Conservation (phyloP, 2,329 filamentous ascomycete species). For the Coniochaeta pulveracea region DNA sequence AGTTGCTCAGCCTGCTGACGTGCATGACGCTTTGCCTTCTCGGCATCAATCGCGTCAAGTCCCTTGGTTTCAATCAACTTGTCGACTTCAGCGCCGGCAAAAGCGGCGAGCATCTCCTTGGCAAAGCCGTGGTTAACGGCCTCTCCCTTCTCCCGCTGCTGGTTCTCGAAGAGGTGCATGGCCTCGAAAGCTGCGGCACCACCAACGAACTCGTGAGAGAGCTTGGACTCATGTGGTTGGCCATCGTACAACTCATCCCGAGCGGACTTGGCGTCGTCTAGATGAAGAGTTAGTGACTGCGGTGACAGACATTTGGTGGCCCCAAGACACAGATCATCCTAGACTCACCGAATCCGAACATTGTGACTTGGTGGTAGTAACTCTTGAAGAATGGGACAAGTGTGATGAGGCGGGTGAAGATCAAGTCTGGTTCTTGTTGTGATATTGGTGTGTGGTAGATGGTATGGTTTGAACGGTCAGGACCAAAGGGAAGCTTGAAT, state of each 20-base stretch:
- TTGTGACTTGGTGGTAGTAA: background rate
- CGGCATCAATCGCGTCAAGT: conserved; percentile 44
- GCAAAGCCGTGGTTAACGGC: conserved; percentile 61
- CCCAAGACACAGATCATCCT: no score
- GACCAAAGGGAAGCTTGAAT: no score
- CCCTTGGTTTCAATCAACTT: conserved; percentile 63
- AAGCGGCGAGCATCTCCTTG: conserved; percentile 63
- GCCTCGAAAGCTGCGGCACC: conserved; percentile 69
- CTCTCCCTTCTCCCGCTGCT: conserved; percentile 61
- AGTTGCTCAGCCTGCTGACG: conserved; percentile 44
- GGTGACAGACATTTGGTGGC: background rate
- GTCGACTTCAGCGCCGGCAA: conserved; percentile 67
- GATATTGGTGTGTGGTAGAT: no score
- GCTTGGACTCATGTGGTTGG: conserved; percentile 42
- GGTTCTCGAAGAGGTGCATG: conserved; percentile 71
- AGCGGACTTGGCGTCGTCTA: conserved; percentile 29
- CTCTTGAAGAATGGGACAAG: background rate
- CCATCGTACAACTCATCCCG: conserved; percentile 31
- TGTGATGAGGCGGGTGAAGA: background rate
- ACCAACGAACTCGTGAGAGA: conserved; percentile 64
- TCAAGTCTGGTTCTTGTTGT: no score
- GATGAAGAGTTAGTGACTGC: background rate
- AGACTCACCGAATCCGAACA: background rate
- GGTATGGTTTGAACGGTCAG: no score
- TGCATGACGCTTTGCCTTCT: conserved; percentile 47